A percentile compares a stretch with the other conserved stretches of the same genome.
Evolutionary conservation across 176 grass and related monocot species (phyloP).

Genomic region (Bolboschoenus planiculmis): DNA sequence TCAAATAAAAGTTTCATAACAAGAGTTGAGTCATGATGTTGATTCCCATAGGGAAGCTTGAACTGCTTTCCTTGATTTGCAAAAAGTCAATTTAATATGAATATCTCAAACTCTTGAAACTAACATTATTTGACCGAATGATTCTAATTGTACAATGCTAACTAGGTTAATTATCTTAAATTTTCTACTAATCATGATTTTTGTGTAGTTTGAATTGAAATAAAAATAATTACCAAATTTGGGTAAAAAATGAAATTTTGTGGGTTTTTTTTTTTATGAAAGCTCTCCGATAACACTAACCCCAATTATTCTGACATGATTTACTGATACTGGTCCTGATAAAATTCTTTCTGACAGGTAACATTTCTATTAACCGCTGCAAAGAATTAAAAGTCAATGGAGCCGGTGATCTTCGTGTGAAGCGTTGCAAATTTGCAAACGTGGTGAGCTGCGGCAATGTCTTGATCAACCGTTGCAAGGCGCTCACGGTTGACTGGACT

Average conservation of each 20-base stretch:
- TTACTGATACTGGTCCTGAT: neutral
- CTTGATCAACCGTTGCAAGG: constrained; percentile 29
- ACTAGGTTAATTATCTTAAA: neutral
- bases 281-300: neutral
- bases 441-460: constrained; percentile 55
- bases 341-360: neutral
- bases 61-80: neutral
- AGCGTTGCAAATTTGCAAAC: constrained; percentile 37
- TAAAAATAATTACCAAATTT: neutral
- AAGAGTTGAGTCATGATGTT: too few relatives aligned
- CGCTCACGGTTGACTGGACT: constrained; percentile 41
- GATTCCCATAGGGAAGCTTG: neutral
- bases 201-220: neutral
- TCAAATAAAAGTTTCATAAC: neutral
- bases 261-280: neutral
- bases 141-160: neutral
- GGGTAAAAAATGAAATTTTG: neutral
- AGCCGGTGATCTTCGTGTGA: constrained; percentile 21
- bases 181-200: neutral
- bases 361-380: constrained; percentile 39
- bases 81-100: neutral
- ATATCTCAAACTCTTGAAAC: neutral
- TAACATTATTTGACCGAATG: neutral
- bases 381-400: constrained; percentile 25
- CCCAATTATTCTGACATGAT: neutral